A percentile compares a stretch with the other conserved stretches of the same genome.
phyloP scores from a whole-genome alignment of 2,329 filamentous ascomycete species.

The Diaporthe sp. region DNA sequence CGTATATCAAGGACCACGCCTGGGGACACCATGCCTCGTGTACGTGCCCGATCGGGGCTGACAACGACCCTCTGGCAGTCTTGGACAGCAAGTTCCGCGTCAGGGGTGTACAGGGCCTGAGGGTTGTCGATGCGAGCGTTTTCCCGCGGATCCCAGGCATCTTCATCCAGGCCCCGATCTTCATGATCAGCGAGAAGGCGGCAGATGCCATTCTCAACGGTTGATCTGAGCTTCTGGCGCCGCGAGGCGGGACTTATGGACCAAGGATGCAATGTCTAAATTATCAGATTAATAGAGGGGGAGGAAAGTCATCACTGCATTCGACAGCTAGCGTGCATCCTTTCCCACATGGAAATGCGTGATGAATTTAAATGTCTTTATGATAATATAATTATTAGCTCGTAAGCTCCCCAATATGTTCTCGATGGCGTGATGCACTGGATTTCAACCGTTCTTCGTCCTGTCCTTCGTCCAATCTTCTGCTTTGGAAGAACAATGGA shows the following conservation, averaged over 20 bases:
- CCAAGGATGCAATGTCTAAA: not conserved
- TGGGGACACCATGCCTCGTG: constrained; percentile 35
- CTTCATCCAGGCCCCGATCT: constrained; percentile 55
- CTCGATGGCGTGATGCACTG: not conserved
- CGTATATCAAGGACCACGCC: constrained; percentile 18
- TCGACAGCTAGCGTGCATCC: not conserved
- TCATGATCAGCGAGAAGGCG: constrained; percentile 63
- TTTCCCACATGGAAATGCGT: not conserved
- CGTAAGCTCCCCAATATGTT: not conserved
- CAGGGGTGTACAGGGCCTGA: constrained; percentile 62
- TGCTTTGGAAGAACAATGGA: not conserved
- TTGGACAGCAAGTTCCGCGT: constrained; percentile 68
- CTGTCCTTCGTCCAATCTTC: constrained; percentile 1
- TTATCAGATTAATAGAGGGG: not conserved
- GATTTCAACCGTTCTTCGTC: not conserved
- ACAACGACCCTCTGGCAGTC: constrained; percentile 49
- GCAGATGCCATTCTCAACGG: constrained; percentile 63
- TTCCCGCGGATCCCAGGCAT: constrained; percentile 62
- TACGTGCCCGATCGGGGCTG: constrained; percentile 33
- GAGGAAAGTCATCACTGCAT: not conserved
- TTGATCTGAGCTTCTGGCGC: not conserved
- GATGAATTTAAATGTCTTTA: not conserved
- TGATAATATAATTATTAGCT: too few species aligned
- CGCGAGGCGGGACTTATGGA: not conserved
- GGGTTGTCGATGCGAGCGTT: constrained; percentile 69